Evolutionary conservation across 2,329 filamentous ascomycete genomes (phyloP).

Genomic region (Exophiala xenobiotica): DNA sequence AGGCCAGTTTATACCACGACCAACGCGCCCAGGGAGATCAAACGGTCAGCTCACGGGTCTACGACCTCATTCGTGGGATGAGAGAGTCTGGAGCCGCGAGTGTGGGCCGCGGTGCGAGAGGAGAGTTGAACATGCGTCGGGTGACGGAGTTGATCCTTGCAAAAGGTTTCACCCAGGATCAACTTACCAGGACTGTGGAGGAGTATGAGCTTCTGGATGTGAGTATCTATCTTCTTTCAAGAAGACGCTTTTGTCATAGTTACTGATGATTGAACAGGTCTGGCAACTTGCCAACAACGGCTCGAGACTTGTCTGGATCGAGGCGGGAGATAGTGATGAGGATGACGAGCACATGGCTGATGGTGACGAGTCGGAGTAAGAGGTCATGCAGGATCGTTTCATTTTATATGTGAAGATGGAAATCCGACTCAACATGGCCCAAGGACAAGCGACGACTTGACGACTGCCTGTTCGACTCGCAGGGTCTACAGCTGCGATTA

Average conservation of each 20-base stretch:
- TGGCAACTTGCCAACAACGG: slow-evolving; percentile 76
- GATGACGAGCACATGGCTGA: slow-evolving; percentile 27
- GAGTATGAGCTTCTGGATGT: slow-evolving; percentile 89
- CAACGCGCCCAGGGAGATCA: slow-evolving; percentile 62
- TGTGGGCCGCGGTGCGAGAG: slow-evolving; percentile 65
- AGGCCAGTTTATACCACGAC: slow-evolving; percentile 81
- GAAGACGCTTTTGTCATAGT: no score
- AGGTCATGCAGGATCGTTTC: neutral
- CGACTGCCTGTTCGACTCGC: no score
- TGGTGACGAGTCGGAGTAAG: slow-evolving; percentile 12
- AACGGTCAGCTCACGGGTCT: slow-evolving; percentile 86
- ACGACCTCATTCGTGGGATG: slow-evolving; percentile 87
- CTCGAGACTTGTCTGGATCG: slow-evolving; percentile 69
- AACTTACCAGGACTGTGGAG: slow-evolving; percentile 80
- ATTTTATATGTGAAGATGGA: no score
- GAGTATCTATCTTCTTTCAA: no score
- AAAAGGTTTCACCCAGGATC: slow-evolving; percentile 94
- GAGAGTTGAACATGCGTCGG: slow-evolving; percentile 82
- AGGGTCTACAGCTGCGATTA: no score
- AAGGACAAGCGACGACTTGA: no score
- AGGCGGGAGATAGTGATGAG: slow-evolving; percentile 54
- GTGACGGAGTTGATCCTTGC: slow-evolving; percentile 89
- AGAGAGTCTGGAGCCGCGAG: slow-evolving; percentile 78
- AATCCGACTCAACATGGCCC: no score
- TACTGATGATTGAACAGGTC: slow-evolving; percentile 56